Evolutionary conservation across 202 grass and related monocot genomes (phyloP).

Genomic region (Saccharum hybrid): DNA sequence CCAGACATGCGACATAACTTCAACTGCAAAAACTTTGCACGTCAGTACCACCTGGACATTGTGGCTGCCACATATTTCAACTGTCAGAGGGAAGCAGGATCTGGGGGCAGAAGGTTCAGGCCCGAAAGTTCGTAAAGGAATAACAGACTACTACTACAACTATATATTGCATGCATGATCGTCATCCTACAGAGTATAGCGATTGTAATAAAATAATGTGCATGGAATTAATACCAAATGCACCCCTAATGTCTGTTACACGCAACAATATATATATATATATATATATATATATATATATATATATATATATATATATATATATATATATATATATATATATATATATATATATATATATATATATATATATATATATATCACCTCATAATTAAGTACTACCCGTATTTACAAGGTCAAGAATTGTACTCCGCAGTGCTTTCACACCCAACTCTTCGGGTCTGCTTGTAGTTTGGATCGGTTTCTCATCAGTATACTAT

Average conservation of each 20-base stretch:
- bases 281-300: no score
- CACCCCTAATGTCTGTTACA: not conserved
- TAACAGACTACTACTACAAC: not conserved
- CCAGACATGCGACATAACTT: constrained; percentile 68
- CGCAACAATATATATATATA: no score
- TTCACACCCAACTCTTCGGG: no score
- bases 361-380: no score
- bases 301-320: no score
- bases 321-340: no score
- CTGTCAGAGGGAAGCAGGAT: constrained; percentile 74
- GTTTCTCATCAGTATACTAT: no score
- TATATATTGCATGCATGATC: not conserved
- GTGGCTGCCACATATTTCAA: constrained; percentile 70
- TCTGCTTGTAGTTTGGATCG: no score
- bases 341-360: no score
- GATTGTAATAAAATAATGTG: constrained; percentile 15
- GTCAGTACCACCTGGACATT: constrained; percentile 49
- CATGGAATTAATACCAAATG: not conserved
- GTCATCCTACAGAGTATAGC: not conserved
- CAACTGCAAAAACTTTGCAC: constrained; percentile 53
- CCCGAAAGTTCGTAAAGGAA: constrained; percentile 22
- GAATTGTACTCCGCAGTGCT: no score
- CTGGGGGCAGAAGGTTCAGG: constrained; percentile 72
- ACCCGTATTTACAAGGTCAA: no score
- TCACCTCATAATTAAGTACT: no score